Conservation (phyloP, 2,329 filamentous ascomycete genomes). For the Pestalotiopsis sp. region DNA sequence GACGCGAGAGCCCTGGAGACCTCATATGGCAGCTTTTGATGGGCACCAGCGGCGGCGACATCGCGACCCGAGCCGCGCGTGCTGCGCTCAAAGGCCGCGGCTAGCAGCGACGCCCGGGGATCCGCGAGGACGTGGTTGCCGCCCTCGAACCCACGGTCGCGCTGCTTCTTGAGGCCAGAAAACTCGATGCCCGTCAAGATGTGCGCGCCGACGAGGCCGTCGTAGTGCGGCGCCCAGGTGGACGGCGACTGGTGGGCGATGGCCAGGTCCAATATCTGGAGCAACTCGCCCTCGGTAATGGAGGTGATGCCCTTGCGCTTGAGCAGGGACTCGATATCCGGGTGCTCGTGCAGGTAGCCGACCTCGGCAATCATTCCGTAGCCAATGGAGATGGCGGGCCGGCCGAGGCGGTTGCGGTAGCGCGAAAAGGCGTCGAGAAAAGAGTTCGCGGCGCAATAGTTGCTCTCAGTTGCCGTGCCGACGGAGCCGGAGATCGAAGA, state of each 20-base stretch:
- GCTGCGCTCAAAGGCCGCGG: not conserved
- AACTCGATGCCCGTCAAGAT: no score
- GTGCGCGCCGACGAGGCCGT: no score
- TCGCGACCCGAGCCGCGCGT: not conserved
- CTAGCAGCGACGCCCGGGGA: not conserved
- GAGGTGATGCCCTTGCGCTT: no score
- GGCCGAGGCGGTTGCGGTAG: constrained; percentile 23
- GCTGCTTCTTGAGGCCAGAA: no score
- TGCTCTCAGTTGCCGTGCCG: constrained; percentile 32
- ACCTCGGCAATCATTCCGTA: no score
- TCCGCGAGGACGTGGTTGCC: not conserved
- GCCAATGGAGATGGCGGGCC: not conserved
- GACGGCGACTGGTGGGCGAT: no score
- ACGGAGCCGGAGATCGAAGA: constrained; percentile 28
- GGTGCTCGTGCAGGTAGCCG: no score
- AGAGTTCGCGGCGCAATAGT: constrained; percentile 36
- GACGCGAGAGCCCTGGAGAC: not conserved
- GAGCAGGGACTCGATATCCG: no score
- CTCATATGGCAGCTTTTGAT: not conserved
- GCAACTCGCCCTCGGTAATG: no score
- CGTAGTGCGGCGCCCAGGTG: no score
- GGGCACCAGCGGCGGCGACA: no score
- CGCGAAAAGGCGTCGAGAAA: constrained; percentile 34
- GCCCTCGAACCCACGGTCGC: constrained; percentile 2
- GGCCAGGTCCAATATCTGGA: no score